phyloP scores from a whole-genome alignment of 306 rosid species.

The Castanea crenata region DNA sequence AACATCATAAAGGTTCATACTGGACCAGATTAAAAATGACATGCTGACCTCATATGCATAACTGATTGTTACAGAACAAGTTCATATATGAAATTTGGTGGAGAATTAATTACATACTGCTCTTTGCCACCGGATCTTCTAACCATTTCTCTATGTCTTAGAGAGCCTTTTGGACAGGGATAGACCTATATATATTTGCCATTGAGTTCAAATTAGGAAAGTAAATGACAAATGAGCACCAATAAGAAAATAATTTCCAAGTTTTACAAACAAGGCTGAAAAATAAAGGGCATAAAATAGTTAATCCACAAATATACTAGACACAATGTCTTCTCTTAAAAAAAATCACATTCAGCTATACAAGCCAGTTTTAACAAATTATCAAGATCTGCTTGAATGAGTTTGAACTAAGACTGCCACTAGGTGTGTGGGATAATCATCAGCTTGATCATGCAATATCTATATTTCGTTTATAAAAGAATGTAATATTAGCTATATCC shows the following conservation, averaged over 20 bases:
- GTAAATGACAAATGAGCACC: slow-evolving; percentile 6
- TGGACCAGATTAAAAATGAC: background rate
- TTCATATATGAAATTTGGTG: slow-evolving; percentile 8
- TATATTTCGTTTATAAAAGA: background rate
- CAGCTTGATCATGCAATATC: background rate
- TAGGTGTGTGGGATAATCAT: background rate
- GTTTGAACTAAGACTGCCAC: background rate
- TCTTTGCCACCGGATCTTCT: slow-evolving; percentile 76
- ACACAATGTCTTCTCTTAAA: background rate
- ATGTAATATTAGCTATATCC: background rate
- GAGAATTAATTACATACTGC: slow-evolving; percentile 61
- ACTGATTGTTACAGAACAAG: background rate
- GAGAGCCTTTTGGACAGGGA: slow-evolving; percentile 96
- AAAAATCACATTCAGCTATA: background rate
- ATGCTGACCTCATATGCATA: background rate
- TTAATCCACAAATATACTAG: background rate
- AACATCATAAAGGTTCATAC: background rate
- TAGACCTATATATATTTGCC: slow-evolving; percentile 56
- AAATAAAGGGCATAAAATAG: background rate
- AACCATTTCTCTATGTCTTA: slow-evolving; percentile 79
- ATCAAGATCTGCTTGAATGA: too few relatives aligned
- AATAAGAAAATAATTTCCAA: slow-evolving; percentile 17
- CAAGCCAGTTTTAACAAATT: background rate
- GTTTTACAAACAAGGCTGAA: slow-evolving; percentile 4
- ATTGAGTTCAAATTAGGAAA: slow-evolving; percentile 24